A percentile compares a stretch with the other conserved stretches of the same genome.
Evolutionary conservation across 139 green algal species (phyloP).

Genomic region (Mesostigma viride): DNA sequence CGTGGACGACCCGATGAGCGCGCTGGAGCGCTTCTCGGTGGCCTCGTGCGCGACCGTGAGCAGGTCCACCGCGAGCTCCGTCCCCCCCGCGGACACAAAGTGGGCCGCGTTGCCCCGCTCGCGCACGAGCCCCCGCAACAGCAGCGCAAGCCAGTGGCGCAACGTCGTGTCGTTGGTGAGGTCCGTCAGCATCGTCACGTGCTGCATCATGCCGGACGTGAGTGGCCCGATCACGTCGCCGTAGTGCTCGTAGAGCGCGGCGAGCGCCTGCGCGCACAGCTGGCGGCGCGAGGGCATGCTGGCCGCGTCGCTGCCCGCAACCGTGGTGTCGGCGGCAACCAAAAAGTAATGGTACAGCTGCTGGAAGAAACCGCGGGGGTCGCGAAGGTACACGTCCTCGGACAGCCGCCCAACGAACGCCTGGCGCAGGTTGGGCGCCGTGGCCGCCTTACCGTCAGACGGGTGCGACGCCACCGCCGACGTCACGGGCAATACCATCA

Average conservation of each 20-base stretch:
- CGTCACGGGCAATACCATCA: too few relatives aligned
- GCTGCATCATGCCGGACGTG: slow-evolving; percentile 61
- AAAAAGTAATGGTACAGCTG: slow-evolving; percentile 68
- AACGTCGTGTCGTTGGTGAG: slow-evolving; percentile 42
- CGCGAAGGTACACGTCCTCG: slow-evolving; percentile 35
- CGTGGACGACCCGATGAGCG: slow-evolving; percentile 31
- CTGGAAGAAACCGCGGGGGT: slow-evolving; percentile 64
- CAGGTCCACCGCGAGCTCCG: slow-evolving; percentile 70
- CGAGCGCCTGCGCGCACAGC: slow-evolving; percentile 75
- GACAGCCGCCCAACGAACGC: too few relatives aligned
- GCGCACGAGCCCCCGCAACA: slow-evolving; percentile 60
- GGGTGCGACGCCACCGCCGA: too few relatives aligned
- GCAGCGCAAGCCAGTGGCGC: slow-evolving; percentile 57
- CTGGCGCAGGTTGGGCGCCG: too few relatives aligned
- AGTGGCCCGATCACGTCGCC: slow-evolving; percentile 44
- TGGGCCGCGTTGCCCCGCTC: slow-evolving; percentile 44
- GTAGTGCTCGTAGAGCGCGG: slow-evolving; percentile 58
- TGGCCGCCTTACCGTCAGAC: too few relatives aligned
- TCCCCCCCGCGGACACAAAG: slow-evolving; percentile 53
- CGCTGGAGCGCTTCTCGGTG: slow-evolving; percentile 35
- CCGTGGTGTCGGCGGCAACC: slow-evolving; percentile 42
- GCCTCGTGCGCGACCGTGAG: slow-evolving; percentile 62
- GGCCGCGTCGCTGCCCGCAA: slow-evolving; percentile 12
- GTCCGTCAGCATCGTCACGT: slow-evolving; percentile 63
- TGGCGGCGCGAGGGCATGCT: slow-evolving; percentile 42